Evolutionary conservation across 2,329 filamentous ascomycete species (phyloP).

Genomic region (Neodidymelliopsis sp.): DNA sequence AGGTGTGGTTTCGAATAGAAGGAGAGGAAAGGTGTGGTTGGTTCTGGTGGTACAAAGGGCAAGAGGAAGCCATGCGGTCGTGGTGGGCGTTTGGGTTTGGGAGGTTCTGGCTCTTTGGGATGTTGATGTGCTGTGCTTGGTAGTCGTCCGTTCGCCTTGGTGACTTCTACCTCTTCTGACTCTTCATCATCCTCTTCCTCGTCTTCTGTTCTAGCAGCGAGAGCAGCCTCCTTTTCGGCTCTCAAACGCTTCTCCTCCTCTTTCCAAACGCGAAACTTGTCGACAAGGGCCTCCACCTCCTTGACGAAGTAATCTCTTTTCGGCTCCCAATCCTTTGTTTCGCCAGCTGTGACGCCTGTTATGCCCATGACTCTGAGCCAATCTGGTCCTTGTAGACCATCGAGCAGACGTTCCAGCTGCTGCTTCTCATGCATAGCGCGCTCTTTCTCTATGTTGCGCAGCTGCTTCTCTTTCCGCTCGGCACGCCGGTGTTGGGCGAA

Average conservation of each 20-base stretch:
- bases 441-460: conserved; percentile 72
- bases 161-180: conserved; percentile 45
- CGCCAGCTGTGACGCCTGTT: conserved; percentile 81
- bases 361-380: conserved; percentile 95
- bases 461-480: conserved; percentile 71
- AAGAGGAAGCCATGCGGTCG: conserved; percentile 44
- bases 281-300: conserved; percentile 80
- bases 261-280: conserved; percentile 89
- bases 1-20: conserved; percentile 85
- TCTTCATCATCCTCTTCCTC: conserved; percentile 51
- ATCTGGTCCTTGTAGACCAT: conserved; percentile 86
- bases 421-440: conserved; percentile 71
- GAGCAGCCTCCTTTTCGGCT: conserved; percentile 73
- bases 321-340: conserved; percentile 85
- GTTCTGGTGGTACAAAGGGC: conserved; percentile 37
- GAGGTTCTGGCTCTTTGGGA: conserved; percentile 52
- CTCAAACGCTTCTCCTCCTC: conserved; percentile 87
- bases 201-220: conserved; percentile 58
- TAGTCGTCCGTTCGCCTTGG: conserved; percentile 20
- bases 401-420: conserved; percentile 72
- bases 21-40: conserved; percentile 75
- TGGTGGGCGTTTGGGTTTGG: conserved; percentile 42
- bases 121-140: conserved; percentile 44
- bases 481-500: conserved; percentile 66
- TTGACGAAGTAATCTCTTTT: conserved; percentile 85